Base-by-base conservation (phyloP, 306 rosid species). In the Mimosa pudica region DNA sequence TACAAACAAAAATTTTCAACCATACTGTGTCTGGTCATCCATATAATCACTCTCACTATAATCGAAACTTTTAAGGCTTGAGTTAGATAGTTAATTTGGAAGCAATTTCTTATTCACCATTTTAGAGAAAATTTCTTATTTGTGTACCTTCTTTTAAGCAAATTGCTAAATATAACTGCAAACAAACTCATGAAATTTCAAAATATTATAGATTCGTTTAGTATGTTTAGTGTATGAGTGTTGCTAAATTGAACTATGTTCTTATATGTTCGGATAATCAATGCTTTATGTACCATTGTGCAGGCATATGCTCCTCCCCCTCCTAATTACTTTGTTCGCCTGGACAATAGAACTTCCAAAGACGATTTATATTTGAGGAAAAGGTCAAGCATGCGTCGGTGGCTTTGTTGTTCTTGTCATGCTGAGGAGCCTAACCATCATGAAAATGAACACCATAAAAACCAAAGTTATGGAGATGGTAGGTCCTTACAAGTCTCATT, bases 391-490 rank as follows among this genome's bases (percentile, higher is more conserved):
- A 96, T 96, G 99, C 99, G 98, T 77, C 84, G 88, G 90, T 96
- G 98, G 99, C 91, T 96, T 79, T 96, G 99, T 82, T 93, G 96
- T 81, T 80, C 87, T 80, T 90, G 91, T 87, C 94, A 89, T 30
- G 89, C 64, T 16, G 99, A 96, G 54, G 99, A 91, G 89, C 68
- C 99, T 73, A 86, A 90, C 80, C 89, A 87, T 70, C 81, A 94
- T 65, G 99, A 93, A 80, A 91, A 82, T 55, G 99, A 93, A 70
- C 90, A 79, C 86, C 82, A 91, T 77, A 96, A 96, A 86, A 93
- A 92, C 88, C 93, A 93, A n/a, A 80, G 83, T 85, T 83, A 82
- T 84, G 84, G 85, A 79, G 99, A 93, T 78, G 96, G 99, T 93
- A 72, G 70, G 89, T 71, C 17, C 73, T 55, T 68, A 36, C 58